Evolutionary conservation across 2,329 filamentous ascomycete genomes (phyloP), one percentile per base, ranked within the genome.

Genomic region (Claviceps sp.): DNA sequence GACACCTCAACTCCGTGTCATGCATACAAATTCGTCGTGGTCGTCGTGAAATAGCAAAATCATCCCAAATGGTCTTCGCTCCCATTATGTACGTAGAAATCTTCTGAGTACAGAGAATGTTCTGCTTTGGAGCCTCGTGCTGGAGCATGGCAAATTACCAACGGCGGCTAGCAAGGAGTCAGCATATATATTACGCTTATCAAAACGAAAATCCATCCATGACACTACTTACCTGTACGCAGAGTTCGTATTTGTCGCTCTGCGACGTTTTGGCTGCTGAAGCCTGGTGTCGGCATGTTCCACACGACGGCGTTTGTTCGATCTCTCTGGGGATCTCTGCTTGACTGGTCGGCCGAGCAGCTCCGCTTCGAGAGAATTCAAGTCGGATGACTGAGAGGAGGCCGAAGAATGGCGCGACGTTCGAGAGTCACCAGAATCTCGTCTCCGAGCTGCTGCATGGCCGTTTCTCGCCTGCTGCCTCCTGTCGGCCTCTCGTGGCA

Each of bases 301-400:
- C 9, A 56, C 55, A 6, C 57, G 54, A 38, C 55, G 55, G 6
- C 58, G 62, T 42, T 54, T 51, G 20, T 51, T 54, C 5, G 55
- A 52, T 37, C 61, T 61, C 20, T 62, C 60, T 0, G 60, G 56
- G 13, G 60, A 61, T 52, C 61, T 65, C 16, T 60, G 58, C 53
- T 65, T 68, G 5, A 55, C 53, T 13, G 67, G 59, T 11, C 62
- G 59, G 37, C 67, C 67, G 1, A 70, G 56, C 2, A 70, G 62
- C 50, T 69, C 67, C 2, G 67, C 67, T 53, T 70, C 67, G 9
- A 70, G 54, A 6, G 65, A 69, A 52, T 67, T 66, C 43, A 70
- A 55, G 7, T 68, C 67, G 9, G 67, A 69, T 2, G 65, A 66
- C 37, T 61, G 60, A 47, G 56, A 61, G 17, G 64, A 64, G 16